Evolutionary conservation across 2,329 filamentous ascomycete species (phyloP).

Genomic region (Venturia aucupariae): DNA sequence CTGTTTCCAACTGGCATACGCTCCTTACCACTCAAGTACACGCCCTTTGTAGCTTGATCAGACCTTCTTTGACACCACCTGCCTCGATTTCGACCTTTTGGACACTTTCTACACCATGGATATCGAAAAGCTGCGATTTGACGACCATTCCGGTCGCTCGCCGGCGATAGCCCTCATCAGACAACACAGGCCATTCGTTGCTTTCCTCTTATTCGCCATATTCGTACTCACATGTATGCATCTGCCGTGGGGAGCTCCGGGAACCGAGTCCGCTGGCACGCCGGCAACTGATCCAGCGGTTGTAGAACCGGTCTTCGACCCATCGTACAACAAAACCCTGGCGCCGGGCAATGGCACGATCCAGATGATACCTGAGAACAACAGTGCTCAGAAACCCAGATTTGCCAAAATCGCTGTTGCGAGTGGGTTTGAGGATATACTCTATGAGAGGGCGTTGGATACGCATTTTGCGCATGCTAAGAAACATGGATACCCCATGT

Average conservation of each 20-base stretch:
- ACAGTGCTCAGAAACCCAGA: slow-evolving; percentile 7
- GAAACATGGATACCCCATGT: slow-evolving; percentile 17
- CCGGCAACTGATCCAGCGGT: neutral
- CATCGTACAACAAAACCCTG: slow-evolving; percentile 15
- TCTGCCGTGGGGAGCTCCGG: slow-evolving; percentile 12
- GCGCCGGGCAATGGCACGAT: slow-evolving; percentile 14
- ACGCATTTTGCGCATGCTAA: slow-evolving; percentile 16
- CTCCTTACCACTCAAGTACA: neutral
- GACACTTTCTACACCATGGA: slow-evolving; percentile 8
- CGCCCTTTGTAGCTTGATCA: neutral
- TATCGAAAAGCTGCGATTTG: slow-evolving; percentile 13
- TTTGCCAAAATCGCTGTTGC: slow-evolving; percentile 16
- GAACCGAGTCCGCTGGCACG: neutral
- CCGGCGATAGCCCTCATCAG: slow-evolving; percentile 6
- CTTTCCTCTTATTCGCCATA: slow-evolving; percentile 13
- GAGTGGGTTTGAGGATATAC: slow-evolving; percentile 16
- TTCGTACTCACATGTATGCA: slow-evolving; percentile 16
- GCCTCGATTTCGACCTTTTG: neutral
- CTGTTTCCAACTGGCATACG: neutral
- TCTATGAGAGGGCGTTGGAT: slow-evolving; percentile 17
- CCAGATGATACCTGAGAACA: slow-evolving; percentile 11
- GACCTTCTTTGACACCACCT: neutral
- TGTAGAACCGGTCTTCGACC: neutral
- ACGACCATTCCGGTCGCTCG: slow-evolving; percentile 10
- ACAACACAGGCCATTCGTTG: slow-evolving; percentile 15